These are phyloP conservation scores for Candida tropicalis DNA, from an alignment of 1,139 yeast genomes.

Conservation along the genomic window DNA sequence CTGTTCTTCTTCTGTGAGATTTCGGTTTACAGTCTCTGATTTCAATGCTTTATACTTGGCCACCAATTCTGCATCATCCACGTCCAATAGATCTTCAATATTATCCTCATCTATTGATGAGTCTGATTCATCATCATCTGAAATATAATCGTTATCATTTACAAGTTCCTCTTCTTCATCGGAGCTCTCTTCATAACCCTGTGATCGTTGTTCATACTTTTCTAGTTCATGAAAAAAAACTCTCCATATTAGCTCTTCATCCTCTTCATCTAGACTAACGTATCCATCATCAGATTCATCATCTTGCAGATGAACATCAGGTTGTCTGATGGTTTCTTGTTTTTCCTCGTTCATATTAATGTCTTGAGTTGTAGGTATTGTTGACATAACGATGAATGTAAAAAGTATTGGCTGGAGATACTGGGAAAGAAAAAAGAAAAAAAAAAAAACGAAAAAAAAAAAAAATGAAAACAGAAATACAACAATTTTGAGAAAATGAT, in stretches of 20 bases:
- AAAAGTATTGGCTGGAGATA: too few species aligned
- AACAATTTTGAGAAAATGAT: too few species aligned
- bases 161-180: conserved; percentile 16
- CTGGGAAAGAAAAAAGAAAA: too few species aligned
- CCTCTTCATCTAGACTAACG: conserved; percentile 49
- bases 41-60: conserved; percentile 33
- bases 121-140: conserved; percentile 14
- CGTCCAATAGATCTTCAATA: conserved; percentile 32
- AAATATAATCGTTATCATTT: conserved; percentile 12
- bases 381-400: too few species aligned
- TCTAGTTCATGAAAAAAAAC: conserved; percentile 40
- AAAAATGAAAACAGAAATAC: too few species aligned
- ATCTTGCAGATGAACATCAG: too few species aligned
- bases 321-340: not conserved
- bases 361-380: too few species aligned
- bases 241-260: conserved; percentile 49
- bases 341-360: not conserved
- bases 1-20: conserved; percentile 50
- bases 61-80: conserved; percentile 41
- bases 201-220: conserved; percentile 11
- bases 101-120: conserved; percentile 16
- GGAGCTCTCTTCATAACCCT: conserved; percentile 29
- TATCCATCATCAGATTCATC: conserved; percentile 22
- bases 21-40: conserved; percentile 23
- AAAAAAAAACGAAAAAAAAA: too few species aligned